Conservation (phyloP, 345 rosid genomes). For the Kernera saxatilis region DNA sequence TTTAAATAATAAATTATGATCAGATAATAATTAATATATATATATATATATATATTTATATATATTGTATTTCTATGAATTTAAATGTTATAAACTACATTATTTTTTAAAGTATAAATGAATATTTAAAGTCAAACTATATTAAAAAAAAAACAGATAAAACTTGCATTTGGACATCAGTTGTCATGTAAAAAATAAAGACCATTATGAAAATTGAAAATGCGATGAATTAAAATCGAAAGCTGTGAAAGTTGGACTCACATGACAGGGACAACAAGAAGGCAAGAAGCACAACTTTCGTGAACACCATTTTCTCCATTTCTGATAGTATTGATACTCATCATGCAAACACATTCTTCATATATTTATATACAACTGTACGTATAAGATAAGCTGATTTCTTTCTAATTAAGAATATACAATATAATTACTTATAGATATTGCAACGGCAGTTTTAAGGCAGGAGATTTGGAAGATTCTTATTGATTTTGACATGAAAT, state of each 20-base stretch:
- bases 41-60: no score
- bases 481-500: background rate
- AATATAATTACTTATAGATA: background rate
- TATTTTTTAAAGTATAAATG: no score
- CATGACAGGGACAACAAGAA: conserved; percentile 10
- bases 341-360: background rate
- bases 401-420: no score
- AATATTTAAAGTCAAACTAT: no score
- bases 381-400: background rate
- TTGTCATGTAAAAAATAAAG: background rate
- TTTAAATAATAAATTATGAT: no score
- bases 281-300: background rate
- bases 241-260: background rate
- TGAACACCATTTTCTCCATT: background rate
- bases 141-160: background rate
- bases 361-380: background rate
- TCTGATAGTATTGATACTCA: background rate
- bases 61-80: no score
- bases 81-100: no score
- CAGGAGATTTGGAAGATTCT: background rate
- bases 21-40: no score
- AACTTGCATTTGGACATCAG: background rate
- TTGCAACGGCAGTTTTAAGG: background rate
- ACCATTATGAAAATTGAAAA: background rate
- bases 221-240: background rate